Percentiles rank a stretch among this genome's conserved stretches.
These are phyloP conservation scores for Tothia fuscella DNA, from an alignment of 2,329 filamentous ascomycete species.

Conservation along the genomic window DNA sequence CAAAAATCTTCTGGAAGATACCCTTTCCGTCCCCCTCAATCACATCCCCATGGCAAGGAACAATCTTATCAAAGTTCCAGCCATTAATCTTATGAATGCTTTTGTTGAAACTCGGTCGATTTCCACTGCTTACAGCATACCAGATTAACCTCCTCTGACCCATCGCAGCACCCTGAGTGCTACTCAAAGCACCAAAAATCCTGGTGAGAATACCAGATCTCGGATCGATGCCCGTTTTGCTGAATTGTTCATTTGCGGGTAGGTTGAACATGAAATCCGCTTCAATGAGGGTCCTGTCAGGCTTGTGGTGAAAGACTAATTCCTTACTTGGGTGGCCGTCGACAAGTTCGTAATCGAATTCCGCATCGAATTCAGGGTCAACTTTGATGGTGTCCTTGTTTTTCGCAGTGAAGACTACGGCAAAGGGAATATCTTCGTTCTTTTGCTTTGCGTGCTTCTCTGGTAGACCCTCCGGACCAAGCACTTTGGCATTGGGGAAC, in stretches of 20 bases:
- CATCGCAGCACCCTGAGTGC: slow-evolving; percentile 49
- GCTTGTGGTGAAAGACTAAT: slow-evolving; percentile 75
- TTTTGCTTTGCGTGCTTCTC: slow-evolving; percentile 62
- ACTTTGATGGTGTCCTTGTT: slow-evolving; percentile 37
- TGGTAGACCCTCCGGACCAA: slow-evolving; percentile 71
- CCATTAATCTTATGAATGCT: slow-evolving; percentile 55
- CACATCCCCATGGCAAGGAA: slow-evolving; percentile 90
- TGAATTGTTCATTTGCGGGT: slow-evolving; percentile 72
- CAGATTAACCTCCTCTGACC: slow-evolving; percentile 74
- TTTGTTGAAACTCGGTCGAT: slow-evolving; percentile 57
- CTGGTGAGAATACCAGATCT: slow-evolving; percentile 48
- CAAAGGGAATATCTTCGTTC: slow-evolving; percentile 50
- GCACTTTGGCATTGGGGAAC: slow-evolving; percentile 66
- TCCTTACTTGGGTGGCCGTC: slow-evolving; percentile 73
- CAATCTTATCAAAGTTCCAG: slow-evolving; percentile 78
- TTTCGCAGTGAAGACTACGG: slow-evolving; percentile 43
- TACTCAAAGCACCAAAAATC: slow-evolving; percentile 45
- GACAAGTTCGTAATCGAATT: slow-evolving; percentile 79
- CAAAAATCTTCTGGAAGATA: slow-evolving; percentile 65
- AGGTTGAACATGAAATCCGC: slow-evolving; percentile 90
- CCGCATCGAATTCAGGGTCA: slow-evolving; percentile 66
- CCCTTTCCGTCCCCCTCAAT: slow-evolving; percentile 65
- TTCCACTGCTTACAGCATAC: slow-evolving; percentile 52
- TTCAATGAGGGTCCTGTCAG: slow-evolving; percentile 67
- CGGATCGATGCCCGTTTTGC: slow-evolving; percentile 41